phyloP scores from a whole-genome alignment of 164 flowering plant genomes.

The Piper betle region DNA sequence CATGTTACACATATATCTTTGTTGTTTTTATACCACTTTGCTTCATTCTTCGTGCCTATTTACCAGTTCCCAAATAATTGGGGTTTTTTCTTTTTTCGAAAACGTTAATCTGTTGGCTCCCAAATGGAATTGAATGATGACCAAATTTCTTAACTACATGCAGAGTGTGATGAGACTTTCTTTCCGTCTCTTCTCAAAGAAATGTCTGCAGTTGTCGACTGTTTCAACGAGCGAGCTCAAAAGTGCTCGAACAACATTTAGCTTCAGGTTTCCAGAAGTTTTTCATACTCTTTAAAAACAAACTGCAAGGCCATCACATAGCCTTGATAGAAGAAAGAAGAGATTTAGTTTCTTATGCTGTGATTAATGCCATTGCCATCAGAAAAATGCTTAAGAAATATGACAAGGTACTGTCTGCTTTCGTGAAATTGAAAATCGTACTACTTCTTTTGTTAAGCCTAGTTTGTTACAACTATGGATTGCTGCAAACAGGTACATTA shows the following conservation, averaged over 20 bases:
- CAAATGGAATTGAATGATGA: not conserved
- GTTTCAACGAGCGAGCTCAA: slow-evolving; percentile 67
- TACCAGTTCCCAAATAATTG: no score
- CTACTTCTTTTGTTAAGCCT: not conserved
- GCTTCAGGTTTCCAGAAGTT: slow-evolving; percentile 66
- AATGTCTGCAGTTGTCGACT: slow-evolving; percentile 71
- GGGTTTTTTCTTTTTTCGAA: no score
- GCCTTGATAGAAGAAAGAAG: slow-evolving; percentile 65
- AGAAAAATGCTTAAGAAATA: slow-evolving; percentile 89
- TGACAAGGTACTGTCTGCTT: slow-evolving; percentile 53
- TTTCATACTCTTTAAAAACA: slow-evolving; percentile 47
- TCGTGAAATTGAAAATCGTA: not conserved
- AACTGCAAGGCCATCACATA: slow-evolving; percentile 37
- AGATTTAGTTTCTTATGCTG: slow-evolving; percentile 74
- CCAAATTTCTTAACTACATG: slow-evolving; percentile 4
- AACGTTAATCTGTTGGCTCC: no score
- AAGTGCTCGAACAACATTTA: slow-evolving; percentile 69
- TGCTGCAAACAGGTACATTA: slow-evolving; percentile 45
- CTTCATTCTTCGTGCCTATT: no score
- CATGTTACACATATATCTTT: no score
- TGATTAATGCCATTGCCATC: slow-evolving; percentile 71
- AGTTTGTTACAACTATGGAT: not conserved
- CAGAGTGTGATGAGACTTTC: slow-evolving; percentile 86
- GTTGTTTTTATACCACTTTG: no score
- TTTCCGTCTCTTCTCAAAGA: slow-evolving; percentile 80